A percentile compares a stretch with the other conserved stretches of the same genome.
phyloP scores from a whole-genome alignment of 2,329 filamentous ascomycete species.

The Aphanoascus verrucosus region DNA sequence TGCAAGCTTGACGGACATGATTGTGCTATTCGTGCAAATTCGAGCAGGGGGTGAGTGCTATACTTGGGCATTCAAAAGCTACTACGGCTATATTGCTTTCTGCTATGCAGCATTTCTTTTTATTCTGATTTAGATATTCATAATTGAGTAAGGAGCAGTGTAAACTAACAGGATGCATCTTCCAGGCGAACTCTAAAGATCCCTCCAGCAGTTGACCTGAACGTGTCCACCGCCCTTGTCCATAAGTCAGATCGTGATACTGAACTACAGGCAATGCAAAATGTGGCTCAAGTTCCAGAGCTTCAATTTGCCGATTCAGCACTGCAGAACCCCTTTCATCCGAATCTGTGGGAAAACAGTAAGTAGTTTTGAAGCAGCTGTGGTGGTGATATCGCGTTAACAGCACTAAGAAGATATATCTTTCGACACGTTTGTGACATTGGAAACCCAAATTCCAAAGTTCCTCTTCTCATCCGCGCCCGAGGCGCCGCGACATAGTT shows the following conservation, averaged over 20 bases:
- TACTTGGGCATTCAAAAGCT: background rate
- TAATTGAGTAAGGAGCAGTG: too few species aligned
- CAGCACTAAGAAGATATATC: background rate
- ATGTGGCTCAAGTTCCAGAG: background rate
- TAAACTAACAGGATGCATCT: background rate
- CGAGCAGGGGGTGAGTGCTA: slow-evolving; percentile 23
- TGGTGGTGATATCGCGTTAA: background rate
- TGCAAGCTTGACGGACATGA: slow-evolving; percentile 20
- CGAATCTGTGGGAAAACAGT: slow-evolving; percentile 1
- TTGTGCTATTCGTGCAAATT: slow-evolving; percentile 23
- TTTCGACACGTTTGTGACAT: slow-evolving; percentile 4
- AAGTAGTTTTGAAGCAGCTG: background rate
- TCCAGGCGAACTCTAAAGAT: background rate
- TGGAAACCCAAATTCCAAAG: slow-evolving; percentile 2
- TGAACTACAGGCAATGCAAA: background rate
- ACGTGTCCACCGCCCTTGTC: background rate
- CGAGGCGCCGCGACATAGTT: slow-evolving; percentile 27
- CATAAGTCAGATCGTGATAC: background rate
- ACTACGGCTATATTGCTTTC: too few species aligned
- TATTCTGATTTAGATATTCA: too few species aligned
- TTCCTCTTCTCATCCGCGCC: background rate
- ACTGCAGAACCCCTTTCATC: background rate
- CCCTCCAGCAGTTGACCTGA: background rate
- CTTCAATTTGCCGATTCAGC: background rate
- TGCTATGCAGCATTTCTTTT: slow-evolving; percentile 20